phyloP scores from a whole-genome alignment of 805 yeast species.

The Sungouiozyma ichnusensis region DNA sequence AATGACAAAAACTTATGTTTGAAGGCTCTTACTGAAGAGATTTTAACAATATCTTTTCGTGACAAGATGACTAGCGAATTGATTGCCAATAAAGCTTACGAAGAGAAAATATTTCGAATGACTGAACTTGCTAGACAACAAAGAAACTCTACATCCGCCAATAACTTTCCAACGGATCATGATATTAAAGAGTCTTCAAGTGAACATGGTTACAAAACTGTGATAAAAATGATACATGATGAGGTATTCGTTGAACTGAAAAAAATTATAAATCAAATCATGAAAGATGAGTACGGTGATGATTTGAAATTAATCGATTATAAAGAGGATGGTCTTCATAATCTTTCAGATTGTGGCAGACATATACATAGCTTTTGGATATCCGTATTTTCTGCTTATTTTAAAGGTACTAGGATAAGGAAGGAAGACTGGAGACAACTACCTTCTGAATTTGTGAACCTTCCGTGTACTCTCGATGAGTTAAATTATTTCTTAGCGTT shows the following conservation, averaged over 20 bases:
- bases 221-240: background rate
- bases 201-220: background rate
- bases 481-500: slow-evolving; percentile 36
- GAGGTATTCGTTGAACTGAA: background rate
- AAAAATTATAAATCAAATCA: slow-evolving; percentile 20
- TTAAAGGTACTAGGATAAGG: slow-evolving; percentile 22
- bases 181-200: background rate
- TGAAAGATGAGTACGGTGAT: slow-evolving; percentile 45
- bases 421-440: slow-evolving; percentile 18
- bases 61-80: slow-evolving; percentile 37
- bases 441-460: slow-evolving; percentile 13
- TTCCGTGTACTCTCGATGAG: slow-evolving; percentile 26
- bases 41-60: slow-evolving; percentile 47
- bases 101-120: slow-evolving; percentile 27
- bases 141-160: no score
- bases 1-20: slow-evolving; percentile 78
- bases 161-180: background rate
- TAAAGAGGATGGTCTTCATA: slow-evolving; percentile 26
- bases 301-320: slow-evolving; percentile 46
- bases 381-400: slow-evolving; percentile 47
- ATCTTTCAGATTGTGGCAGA: slow-evolving; percentile 35
- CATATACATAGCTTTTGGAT: slow-evolving; percentile 40
- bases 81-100: slow-evolving; percentile 34
- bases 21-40: slow-evolving; percentile 59
- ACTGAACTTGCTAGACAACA: slow-evolving; percentile 4